Base-by-base conservation (phyloP, 768 basidiomycete genomes). In the Amanita jacksonii region DNA sequence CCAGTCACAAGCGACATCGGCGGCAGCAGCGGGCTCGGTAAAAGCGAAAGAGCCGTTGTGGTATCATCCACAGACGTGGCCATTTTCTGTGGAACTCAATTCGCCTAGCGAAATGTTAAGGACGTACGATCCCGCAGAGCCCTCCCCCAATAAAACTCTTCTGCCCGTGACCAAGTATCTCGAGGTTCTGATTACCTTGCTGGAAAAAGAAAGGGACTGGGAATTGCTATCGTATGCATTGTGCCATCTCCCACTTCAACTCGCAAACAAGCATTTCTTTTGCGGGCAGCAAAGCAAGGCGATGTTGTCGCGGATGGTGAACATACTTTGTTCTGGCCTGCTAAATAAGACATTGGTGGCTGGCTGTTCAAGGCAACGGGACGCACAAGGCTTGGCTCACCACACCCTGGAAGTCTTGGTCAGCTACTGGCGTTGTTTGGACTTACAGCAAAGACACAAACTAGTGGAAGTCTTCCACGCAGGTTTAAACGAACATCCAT, bases 231-330 rank as follows among this genome's bases (percentile, higher is more conserved):
- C 91, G 2, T 98, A 96, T 55, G 69, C 92, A 4, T 70, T 99
- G 4, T 90, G 86, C 55, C 86, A 94, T 63, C 72, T 99, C 0
- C 93, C 96, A 1, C 71, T 79, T 7, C 92, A 98, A 57, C 72
- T 98, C 8, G 70, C 86, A 46, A 98, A 98, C 72, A 98, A 97
- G 60, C 91, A 98, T 54, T 71, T 97, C 41, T 93, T 96, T 61
- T 96, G 93, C 56, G 96, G 96, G 1, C 88, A 88, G 0, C 77
- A 78, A 40, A 79, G 85, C 22, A 69, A 79, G n/a, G 62, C 57
- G 10, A 72, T 75, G 8, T 72, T 93, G 16, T 66, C 76, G 4
- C 69, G 65, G 38, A 62, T 97, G 25, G 63, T 90, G 30, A 68
- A 69, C n/a, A 57, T 70, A 20, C 62, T 98, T 9, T 88, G 88